Evolutionary conservation across 2,329 filamentous ascomycete species (phyloP).

Genomic region (Tolypocladium amazonense): DNA sequence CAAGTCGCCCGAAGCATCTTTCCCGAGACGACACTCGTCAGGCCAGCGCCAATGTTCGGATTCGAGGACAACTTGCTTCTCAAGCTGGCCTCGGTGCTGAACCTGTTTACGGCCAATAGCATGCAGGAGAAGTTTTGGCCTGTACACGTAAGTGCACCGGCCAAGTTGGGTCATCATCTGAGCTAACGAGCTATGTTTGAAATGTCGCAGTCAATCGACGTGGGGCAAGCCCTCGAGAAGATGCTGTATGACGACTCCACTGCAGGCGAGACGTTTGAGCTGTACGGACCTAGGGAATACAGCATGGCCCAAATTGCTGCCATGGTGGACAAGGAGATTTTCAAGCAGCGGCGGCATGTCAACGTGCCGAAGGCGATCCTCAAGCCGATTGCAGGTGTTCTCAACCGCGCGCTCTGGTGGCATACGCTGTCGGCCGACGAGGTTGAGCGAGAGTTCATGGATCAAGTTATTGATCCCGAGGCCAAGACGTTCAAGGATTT

Average conservation of each 20-base stretch:
- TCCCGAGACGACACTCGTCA: conserved; percentile 93
- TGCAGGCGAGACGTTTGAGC: conserved; percentile 82
- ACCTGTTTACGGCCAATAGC: conserved; percentile 83
- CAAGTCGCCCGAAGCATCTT: conserved; percentile 77
- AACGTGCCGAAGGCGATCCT: conserved; percentile 77
- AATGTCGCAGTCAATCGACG: conserved; percentile 62
- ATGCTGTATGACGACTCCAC: conserved; percentile 91
- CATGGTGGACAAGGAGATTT: conserved; percentile 84
- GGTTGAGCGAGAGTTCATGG: conserved; percentile 83
- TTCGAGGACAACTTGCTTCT: conserved; percentile 90
- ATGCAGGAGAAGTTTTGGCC: conserved; percentile 88
- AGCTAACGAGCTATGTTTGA: not conserved
- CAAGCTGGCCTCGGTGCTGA: conserved; percentile 68
- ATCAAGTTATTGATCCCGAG: conserved; percentile 79
- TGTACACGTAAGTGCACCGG: conserved; percentile 58
- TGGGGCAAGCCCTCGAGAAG: conserved; percentile 76
- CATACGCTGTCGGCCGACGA: conserved; percentile 71
- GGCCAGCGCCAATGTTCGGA: conserved; percentile 87
- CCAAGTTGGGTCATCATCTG: not conserved
- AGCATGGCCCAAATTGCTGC: conserved; percentile 77
- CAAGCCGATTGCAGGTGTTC: conserved; percentile 60
- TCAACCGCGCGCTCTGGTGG: conserved; percentile 89
- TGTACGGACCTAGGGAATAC: conserved; percentile 91
- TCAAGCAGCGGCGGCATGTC: conserved; percentile 80
- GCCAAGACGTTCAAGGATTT: conserved; percentile 96